Conservation (phyloP, 495 filamentous ascomycete species). For the Friedmanniomyces endolithicus region DNA sequence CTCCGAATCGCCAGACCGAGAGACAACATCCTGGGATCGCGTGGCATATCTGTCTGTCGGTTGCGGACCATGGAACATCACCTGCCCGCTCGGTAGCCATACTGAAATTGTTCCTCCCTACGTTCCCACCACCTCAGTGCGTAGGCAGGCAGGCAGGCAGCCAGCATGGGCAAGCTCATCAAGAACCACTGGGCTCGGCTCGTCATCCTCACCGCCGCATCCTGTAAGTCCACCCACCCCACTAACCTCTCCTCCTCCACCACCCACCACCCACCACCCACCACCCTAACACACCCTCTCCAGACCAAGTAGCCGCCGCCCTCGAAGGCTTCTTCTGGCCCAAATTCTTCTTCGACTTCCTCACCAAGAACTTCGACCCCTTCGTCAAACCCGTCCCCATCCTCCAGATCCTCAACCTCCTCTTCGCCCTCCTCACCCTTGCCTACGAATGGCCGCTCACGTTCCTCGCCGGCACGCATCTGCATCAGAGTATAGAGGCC, state of each 20-base stretch:
- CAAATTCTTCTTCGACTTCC: conserved; percentile 96
- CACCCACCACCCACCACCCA: no score
- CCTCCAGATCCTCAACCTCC: conserved; percentile 89
- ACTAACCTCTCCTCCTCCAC: conserved; percentile 1
- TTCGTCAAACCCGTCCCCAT: conserved; percentile 79
- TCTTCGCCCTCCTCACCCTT: conserved; percentile 67
- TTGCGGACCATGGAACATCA: conserved; percentile 6
- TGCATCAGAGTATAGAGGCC: conserved; percentile 80
- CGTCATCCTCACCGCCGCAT: conserved; percentile 72
- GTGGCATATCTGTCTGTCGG: neutral
- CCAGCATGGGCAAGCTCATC: conserved; percentile 82
- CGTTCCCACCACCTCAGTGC: neutral
- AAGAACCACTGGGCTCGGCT: conserved; percentile 98
- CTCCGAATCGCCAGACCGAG: no score
- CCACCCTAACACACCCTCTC: conserved; percentile 25
- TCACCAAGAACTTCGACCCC: conserved; percentile 77
- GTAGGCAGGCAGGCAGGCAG: no score
- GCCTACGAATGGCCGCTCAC: conserved; percentile 86
- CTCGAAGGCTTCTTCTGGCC: conserved; percentile 94
- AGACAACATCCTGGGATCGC: no score
- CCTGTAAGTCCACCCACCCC: conserved; percentile 45
- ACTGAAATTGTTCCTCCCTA: neutral
- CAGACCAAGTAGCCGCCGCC: conserved; percentile 77
- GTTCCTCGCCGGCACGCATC: conserved; percentile 45
- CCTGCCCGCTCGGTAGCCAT: conserved; percentile 6